phyloP scores from a whole-genome alignment of 2,329 filamentous ascomycete species.

The Rhynchosporium secalis region DNA sequence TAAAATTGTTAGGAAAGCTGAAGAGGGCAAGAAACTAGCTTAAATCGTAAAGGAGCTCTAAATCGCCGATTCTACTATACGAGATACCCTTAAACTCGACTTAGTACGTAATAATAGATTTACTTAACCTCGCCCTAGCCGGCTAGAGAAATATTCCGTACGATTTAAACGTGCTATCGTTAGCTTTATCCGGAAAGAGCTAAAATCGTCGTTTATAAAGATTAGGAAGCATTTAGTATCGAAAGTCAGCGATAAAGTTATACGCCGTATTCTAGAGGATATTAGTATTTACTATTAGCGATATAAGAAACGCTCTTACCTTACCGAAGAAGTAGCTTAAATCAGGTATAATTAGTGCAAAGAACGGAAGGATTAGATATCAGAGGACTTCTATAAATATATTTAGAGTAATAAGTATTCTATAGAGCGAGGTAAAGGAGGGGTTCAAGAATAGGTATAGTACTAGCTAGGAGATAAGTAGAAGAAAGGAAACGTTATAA shows the following conservation, averaged over 20 bases:
- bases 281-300: slow-evolving; percentile 1
- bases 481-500: background rate
- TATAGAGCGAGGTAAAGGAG: background rate
- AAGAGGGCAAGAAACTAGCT: slow-evolving; percentile 4
- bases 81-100: background rate
- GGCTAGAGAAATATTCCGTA: slow-evolving; percentile 1
- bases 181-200: background rate
- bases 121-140: background rate
- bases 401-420: slow-evolving; percentile 1
- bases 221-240: background rate
- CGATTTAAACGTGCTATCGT: slow-evolving; percentile 1
- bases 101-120: background rate
- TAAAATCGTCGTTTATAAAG: background rate
- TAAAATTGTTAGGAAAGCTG: background rate
- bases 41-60: background rate
- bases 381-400: background rate
- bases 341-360: background rate
- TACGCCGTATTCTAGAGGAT: background rate
- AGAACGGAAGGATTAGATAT: slow-evolving; percentile 3
- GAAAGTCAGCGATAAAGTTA: background rate
- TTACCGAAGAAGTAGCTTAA: slow-evolving; percentile 2
- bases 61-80: slow-evolving; percentile 3
- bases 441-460: slow-evolving; percentile 5
- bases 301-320: slow-evolving; percentile 1
- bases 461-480: background rate